These are phyloP conservation scores for Sporothrix brasiliensis DNA, from an alignment of 2,329 filamentous ascomycete species.

Conservation along the genomic window DNA sequence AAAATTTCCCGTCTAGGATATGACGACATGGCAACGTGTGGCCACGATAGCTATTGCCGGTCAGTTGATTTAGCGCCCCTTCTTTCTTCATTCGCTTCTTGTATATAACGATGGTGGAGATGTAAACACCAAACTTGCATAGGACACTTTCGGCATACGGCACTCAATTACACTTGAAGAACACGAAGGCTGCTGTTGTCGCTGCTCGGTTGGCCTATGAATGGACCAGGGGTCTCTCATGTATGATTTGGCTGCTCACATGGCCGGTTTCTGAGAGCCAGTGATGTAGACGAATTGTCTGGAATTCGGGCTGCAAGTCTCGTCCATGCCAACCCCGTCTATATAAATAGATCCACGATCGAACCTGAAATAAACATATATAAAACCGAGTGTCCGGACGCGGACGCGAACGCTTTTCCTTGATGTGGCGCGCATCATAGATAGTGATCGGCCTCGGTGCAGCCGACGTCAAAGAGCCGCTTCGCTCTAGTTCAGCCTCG, in stretches of 20 bases:
- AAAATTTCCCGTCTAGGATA: too few species aligned
- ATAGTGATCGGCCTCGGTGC: background rate
- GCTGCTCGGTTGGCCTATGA: background rate
- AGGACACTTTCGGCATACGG: too few species aligned
- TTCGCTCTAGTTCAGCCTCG: slow-evolving; percentile 12
- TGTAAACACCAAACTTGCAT: too few species aligned
- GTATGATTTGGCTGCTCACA: slow-evolving; percentile 9
- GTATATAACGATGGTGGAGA: too few species aligned
- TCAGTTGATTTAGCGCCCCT: too few species aligned
- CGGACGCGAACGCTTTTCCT: background rate
- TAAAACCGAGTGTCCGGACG: background rate
- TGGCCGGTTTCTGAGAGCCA: background rate
- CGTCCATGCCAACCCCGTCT: background rate
- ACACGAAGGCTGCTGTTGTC: background rate
- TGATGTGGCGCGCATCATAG: background rate
- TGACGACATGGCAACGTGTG: too few species aligned
- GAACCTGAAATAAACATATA: background rate
- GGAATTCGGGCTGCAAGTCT: background rate
- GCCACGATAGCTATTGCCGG: too few species aligned
- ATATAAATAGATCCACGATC: background rate
- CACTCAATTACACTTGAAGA: too few species aligned
- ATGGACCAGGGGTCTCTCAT: background rate
- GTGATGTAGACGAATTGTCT: background rate
- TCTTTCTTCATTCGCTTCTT: too few species aligned
- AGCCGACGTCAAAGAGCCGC: background rate